phyloP scores from a whole-genome alignment of 2,329 filamentous ascomycete species.

The Fusarium sterilihyphosum region DNA sequence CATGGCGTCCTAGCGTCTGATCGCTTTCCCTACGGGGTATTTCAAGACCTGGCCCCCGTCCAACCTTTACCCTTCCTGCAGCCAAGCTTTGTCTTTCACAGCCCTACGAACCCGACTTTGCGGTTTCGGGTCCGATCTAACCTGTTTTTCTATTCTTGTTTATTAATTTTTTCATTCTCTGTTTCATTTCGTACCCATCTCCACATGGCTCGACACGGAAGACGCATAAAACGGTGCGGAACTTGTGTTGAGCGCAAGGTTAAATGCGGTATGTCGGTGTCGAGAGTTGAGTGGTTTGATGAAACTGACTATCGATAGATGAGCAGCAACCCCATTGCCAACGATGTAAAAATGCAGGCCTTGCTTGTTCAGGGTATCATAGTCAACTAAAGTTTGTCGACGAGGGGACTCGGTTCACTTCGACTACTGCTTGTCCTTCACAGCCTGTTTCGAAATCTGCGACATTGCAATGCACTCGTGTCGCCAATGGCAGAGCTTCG shows the following conservation, averaged over 20 bases:
- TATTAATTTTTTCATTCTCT: background rate
- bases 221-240: slow-evolving; percentile 27
- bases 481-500: background rate
- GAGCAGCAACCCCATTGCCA: slow-evolving; percentile 26
- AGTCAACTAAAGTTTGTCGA: slow-evolving; percentile 30
- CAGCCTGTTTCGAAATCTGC: background rate
- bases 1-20: background rate
- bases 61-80: background rate
- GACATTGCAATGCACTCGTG: background rate
- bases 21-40: slow-evolving; percentile 24
- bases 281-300: background rate
- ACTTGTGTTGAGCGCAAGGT: slow-evolving; percentile 32
- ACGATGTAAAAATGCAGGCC: slow-evolving; percentile 20
- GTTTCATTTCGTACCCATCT: background rate
- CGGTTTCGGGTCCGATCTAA: background rate
- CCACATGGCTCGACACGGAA: slow-evolving; percentile 24
- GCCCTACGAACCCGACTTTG: background rate
- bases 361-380: slow-evolving; percentile 19
- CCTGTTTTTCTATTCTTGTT: background rate
- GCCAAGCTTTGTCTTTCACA: slow-evolving; percentile 2
- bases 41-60: slow-evolving; percentile 17
- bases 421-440: background rate
- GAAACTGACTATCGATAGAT: background rate
- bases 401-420: slow-evolving; percentile 10
- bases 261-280: slow-evolving; percentile 17